These are phyloP conservation scores for Hemisphaericaspora xylanilytica DNA, from an alignment of 1,139 yeast species.

Conservation along the genomic window DNA sequence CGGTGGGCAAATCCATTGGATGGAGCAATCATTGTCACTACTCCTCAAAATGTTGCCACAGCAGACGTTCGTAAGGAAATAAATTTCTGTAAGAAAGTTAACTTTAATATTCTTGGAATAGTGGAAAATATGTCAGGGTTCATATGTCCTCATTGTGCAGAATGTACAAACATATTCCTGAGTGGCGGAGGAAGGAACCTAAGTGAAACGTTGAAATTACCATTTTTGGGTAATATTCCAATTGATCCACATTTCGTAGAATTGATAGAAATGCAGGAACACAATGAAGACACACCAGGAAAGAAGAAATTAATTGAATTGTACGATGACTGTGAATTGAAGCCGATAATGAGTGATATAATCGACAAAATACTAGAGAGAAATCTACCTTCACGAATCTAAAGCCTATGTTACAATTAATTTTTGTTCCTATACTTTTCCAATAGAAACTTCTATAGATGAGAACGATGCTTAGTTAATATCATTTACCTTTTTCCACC, in stretches of 20 bases:
- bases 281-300: conserved; percentile 18
- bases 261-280: conserved; percentile 66
- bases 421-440: background rate
- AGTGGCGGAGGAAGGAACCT: conserved; percentile 87
- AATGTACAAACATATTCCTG: conserved; percentile 87
- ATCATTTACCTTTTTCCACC: conserved; percentile 57
- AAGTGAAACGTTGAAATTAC: conserved; percentile 58
- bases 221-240: conserved; percentile 83
- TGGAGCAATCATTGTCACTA: conserved; percentile 49
- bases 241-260: conserved; percentile 91
- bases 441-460: conserved; percentile 1
- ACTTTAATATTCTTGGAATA: conserved; percentile 42
- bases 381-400: conserved; percentile 33
- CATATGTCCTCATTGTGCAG: conserved; percentile 75
- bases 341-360: conserved; percentile 52
- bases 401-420: conserved; percentile 3
- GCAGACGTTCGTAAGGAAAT: conserved; percentile 52
- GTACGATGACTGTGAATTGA: conserved; percentile 36
- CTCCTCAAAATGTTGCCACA: conserved; percentile 56
- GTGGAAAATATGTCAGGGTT: conserved; percentile 52
- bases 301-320: conserved; percentile 29
- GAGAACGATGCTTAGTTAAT: conserved; percentile 8
- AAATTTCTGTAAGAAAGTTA: conserved; percentile 46
- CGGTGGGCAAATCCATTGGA: conserved; percentile 50
- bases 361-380: conserved; percentile 43